A percentile compares a stretch with the other conserved stretches of the same genome.
Evolutionary conservation across 345 rosid species (phyloP).

Genomic region (Angophora floribunda): DNA sequence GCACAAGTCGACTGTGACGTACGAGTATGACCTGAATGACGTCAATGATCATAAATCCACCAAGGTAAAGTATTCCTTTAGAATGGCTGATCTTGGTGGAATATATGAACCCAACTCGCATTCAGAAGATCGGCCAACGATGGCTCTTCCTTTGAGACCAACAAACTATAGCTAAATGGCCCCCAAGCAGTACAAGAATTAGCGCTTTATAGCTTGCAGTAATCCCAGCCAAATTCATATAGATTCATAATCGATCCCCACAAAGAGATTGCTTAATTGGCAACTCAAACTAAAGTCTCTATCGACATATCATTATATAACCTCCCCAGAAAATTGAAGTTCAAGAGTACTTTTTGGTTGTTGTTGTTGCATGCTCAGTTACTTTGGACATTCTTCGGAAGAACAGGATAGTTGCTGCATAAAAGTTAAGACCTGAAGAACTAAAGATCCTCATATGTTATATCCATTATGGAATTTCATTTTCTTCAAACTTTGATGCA

Average conservation of each 20-base stretch:
- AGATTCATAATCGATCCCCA: too few species aligned
- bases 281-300: too few species aligned
- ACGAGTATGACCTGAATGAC: background rate
- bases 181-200: background rate
- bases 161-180: background rate
- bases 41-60: background rate
- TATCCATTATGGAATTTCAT: background rate
- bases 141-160: background rate
- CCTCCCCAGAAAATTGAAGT: too few species aligned
- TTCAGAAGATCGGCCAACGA: background rate
- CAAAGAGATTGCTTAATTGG: too few species aligned
- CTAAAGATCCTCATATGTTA: background rate
- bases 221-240: too few species aligned
- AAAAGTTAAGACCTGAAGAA: background rate
- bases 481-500: background rate
- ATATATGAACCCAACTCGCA: background rate
- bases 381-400: background rate
- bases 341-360: background rate
- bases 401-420: too few species aligned
- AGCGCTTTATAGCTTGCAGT: too few species aligned
- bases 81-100: background rate
- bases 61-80: background rate
- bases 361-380: background rate
- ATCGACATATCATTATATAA: too few species aligned
- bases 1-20: background rate